Evolutionary conservation across 768 basidiomycete genomes (phyloP), one percentile per base, ranked within the genome.

Genomic region (Boletus rubescentipes): DNA sequence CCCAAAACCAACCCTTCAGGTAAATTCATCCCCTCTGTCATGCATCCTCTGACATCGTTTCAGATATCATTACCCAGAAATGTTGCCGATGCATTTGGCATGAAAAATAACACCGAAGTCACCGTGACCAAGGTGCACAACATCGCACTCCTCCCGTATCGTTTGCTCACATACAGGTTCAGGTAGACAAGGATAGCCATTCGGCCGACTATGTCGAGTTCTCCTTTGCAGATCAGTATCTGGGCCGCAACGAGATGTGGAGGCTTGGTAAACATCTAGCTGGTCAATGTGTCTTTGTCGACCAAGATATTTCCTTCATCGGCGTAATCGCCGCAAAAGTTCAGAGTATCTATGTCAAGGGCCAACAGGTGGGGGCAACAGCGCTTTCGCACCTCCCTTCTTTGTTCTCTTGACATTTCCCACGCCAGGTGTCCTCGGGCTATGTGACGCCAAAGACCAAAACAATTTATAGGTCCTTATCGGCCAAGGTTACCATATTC

Each of bases 161-260:
- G 18, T 54, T 49, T 40, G 57, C 56, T 59, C 54, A 61, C 62
- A 45, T 11, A 41, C 6, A 41, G 21, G 5, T 26, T 15, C 49
- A 92, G 90, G 87, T 91, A 38, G 84, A 94, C 58, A 82, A 78
- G 60, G 74, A 77, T 8, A 71, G 73, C 35, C 79, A 82, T 54
- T 79, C 74, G 23, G 91, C 89, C 1, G 86, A 90, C 55, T 87
- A 86, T 65, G 79, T 98, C 46, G 96, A 98, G 64, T 80, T 98
- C 52, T 85, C 85, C 42, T 98, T 98, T 65, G 90, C 91, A 58
- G 94, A 97, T 67, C 93, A 96, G 66, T 98, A 98, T 67, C 78
- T 98, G 15, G 96, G 95, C 15, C 84, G 97, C 42, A 93, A 90
- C 56, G 97, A 98, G 61, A 96, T 97, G 93, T 98, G 95, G 93